Conservation (phyloP, 768 basidiomycete species). For the Lactarius hatsudake region DNA sequence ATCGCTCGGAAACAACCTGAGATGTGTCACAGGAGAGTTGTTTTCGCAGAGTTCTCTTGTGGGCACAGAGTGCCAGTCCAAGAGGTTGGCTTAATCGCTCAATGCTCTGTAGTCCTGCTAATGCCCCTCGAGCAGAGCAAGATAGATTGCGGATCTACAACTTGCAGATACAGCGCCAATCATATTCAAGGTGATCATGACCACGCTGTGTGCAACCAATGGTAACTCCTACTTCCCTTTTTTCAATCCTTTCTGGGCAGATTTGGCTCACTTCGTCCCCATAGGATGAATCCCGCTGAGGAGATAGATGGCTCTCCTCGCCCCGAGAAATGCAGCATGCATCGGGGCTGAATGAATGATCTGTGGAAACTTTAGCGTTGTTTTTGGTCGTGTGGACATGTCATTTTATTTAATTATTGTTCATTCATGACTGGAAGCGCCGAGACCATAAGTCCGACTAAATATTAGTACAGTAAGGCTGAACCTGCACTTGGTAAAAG, state of each 20-base stretch:
- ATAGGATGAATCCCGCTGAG: conserved; percentile 12
- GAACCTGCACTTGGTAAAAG: neutral
- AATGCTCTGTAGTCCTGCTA: neutral
- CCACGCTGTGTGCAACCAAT: neutral
- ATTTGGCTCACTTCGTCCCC: conserved; percentile 4
- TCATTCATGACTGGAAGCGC: neutral
- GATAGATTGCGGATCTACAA: conserved; percentile 9
- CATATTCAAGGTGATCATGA: conserved; percentile 10
- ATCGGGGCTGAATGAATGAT: neutral
- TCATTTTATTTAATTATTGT: conserved; percentile 7
- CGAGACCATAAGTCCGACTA: neutral
- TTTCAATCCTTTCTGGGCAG: neutral
- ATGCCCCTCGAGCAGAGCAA: neutral
- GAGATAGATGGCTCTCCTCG: neutral
- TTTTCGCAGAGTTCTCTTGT: conserved; percentile 3
- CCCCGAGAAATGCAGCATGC: conserved; percentile 13
- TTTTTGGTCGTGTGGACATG: conserved; percentile 2
- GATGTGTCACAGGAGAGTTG: conserved; percentile 24
- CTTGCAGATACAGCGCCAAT: conserved; percentile 17
- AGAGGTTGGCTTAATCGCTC: neutral
- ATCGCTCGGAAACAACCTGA: neutral
- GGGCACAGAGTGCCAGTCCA: conserved; percentile 16
- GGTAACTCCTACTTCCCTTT: conserved; percentile 7
- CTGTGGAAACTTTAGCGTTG: neutral
- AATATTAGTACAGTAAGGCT: neutral